Percentiles rank a stretch among this genome's conserved stretches.
These are phyloP conservation scores for Claviceps spartinae DNA, from an alignment of 2,329 filamentous ascomycete species.

Conservation along the genomic window DNA sequence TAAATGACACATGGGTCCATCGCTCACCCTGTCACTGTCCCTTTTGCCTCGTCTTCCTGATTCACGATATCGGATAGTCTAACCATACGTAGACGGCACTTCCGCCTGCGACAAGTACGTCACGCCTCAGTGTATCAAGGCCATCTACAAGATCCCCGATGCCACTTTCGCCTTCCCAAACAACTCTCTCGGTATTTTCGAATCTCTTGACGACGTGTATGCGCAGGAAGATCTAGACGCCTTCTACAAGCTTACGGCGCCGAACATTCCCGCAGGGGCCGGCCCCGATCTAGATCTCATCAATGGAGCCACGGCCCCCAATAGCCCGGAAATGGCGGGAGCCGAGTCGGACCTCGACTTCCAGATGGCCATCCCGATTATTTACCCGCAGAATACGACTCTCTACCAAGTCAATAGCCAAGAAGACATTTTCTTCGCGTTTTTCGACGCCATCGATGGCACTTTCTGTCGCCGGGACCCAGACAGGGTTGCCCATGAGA, in stretches of 20 bases:
- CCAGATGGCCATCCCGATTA: slow-evolving; percentile 36
- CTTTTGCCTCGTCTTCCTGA: too few relatives aligned
- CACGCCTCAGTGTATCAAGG: slow-evolving; percentile 41
- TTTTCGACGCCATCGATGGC: slow-evolving; percentile 35
- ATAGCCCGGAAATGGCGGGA: slow-evolving; percentile 13
- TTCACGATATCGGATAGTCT: not conserved
- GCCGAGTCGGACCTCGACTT: slow-evolving; percentile 42
- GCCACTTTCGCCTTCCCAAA: slow-evolving; percentile 18
- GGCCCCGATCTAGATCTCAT: slow-evolving; percentile 32
- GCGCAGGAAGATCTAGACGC: slow-evolving; percentile 33
- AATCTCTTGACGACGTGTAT: slow-evolving; percentile 37
- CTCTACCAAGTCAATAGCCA: slow-evolving; percentile 30
- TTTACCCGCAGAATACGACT: slow-evolving; percentile 36
- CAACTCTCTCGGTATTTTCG: slow-evolving; percentile 39
- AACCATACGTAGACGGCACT: slow-evolving; percentile 2
- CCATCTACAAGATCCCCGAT: slow-evolving; percentile 31
- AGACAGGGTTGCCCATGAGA: slow-evolving; percentile 26
- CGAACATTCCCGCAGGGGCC: slow-evolving; percentile 25
- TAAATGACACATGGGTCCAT: not conserved
- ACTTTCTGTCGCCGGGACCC: slow-evolving; percentile 35
- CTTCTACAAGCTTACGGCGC: slow-evolving; percentile 32
- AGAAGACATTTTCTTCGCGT: slow-evolving; percentile 26
- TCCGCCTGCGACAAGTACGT: slow-evolving; percentile 36
- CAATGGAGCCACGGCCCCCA: slow-evolving; percentile 32
- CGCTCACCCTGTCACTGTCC: too few relatives aligned